Base-by-base conservation (phyloP, 108 stramenopile genomes). In the Asterionellopsis glacialis region DNA sequence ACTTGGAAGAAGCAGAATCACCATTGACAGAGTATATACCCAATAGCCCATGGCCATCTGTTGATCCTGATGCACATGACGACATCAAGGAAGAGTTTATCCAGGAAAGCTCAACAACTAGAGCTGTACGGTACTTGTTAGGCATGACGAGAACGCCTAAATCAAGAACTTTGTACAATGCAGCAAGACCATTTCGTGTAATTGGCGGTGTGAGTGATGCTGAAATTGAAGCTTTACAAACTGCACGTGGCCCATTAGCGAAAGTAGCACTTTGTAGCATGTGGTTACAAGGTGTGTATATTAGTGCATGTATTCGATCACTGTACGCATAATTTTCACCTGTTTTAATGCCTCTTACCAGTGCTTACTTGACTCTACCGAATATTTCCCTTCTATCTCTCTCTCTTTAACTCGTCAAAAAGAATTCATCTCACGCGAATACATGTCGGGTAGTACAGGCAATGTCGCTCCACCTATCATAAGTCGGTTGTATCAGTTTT, bases 401-500 rank as follows among this genome's bases (percentile, higher is more conserved):
- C 33, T 7, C 7, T 33, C 33, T 33, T 33, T 33, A 2, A 33
- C 33, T n/a, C n/a, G n/a, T n/a, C n/a, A n/a, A n/a, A n/a, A n/a
- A 54, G 88, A 90, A 75, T 83, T 87, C 18, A 79, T 86, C 10
- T 63, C 59, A 41, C 69, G 88, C n/a, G 88, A 90, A 49, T 77
- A 83, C 47, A 23, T 80, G 64, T 50, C 66, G n/a, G 85, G 83
- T 9, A 71, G 74, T 26, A 71, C 81, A 39, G 88, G 88, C 9
- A 68, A 67, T 0, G 73, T 74, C 0, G 78, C 61, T 0, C 72
- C 82, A 11, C 85, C 88, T 3, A 86, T 90, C 45, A 70, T 86
- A 19, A 56, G 62, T 39, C 78, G 88, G 38, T 9, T 84, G 0
- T 82, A 70, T 41, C 88, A 90, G 61, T 83, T 67, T 53, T 40